A percentile compares a stretch with the other conserved stretches of the same genome.
Conservation (phyloP, 495 filamentous ascomycete species). For the Trichoderma asperelloides region DNA sequence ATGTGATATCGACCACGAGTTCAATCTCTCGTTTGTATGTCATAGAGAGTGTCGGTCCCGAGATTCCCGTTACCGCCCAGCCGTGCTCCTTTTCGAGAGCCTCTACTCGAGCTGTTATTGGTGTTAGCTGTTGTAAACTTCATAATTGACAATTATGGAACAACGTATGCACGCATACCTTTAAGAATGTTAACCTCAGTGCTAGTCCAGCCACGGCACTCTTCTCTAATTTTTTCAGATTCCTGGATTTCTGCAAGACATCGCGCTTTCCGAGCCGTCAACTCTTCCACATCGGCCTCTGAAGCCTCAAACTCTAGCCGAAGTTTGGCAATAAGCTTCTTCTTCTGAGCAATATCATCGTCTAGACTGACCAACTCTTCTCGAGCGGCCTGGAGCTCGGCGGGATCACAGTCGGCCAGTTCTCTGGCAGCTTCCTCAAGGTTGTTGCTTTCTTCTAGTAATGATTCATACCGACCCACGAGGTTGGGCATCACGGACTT, state of each 20-base stretch:
- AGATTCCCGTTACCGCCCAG: slow-evolving; percentile 66
- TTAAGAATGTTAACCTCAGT: slow-evolving; percentile 67
- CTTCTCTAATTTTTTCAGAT: slow-evolving; percentile 74
- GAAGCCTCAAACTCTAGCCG: slow-evolving; percentile 54
- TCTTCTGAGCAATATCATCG: slow-evolving; percentile 59
- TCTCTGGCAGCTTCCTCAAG: slow-evolving; percentile 65
- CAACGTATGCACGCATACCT: slow-evolving; percentile 36
- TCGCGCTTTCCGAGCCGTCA: slow-evolving; percentile 55
- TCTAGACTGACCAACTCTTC: slow-evolving; percentile 56
- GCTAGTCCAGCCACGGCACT: slow-evolving; percentile 81
- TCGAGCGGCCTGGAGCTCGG: slow-evolving; percentile 61
- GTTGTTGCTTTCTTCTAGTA: slow-evolving; percentile 53
- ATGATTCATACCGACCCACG: slow-evolving; percentile 43
- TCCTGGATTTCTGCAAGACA: slow-evolving; percentile 67
- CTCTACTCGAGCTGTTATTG: slow-evolving; percentile 50
- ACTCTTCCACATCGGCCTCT: slow-evolving; percentile 48
- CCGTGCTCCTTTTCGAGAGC: slow-evolving; percentile 60
- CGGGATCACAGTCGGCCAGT: slow-evolving; percentile 67
- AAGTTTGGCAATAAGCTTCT: slow-evolving; percentile 52
- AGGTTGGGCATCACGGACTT: slow-evolving; percentile 56
- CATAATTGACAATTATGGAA: not conserved
- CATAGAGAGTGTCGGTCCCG: slow-evolving; percentile 58
- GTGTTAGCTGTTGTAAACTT: slow-evolving; percentile 12
- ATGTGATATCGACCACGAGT: slow-evolving; percentile 60
- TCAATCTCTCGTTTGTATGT: slow-evolving; percentile 70